Evolutionary conservation across 495 filamentous ascomycete genomes (phyloP).

Genomic region (Penicillium cataractarum): DNA sequence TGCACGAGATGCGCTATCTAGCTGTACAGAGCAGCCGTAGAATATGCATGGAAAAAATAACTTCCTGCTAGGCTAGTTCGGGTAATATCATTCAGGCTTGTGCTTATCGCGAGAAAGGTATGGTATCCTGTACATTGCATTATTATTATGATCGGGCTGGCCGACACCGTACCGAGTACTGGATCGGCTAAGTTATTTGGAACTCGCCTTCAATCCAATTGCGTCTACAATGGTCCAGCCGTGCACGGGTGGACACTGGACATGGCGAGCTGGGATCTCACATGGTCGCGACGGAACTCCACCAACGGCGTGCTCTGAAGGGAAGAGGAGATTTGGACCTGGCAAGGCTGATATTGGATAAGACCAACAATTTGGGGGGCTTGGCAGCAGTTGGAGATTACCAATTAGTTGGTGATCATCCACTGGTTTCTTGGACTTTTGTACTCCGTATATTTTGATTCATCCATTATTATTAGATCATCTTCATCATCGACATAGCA

Average conservation of each 20-base stretch:
- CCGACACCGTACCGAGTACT: not conserved
- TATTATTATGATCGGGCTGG: not conserved
- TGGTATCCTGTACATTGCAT: not conserved
- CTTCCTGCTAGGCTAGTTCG: conserved; percentile 18
- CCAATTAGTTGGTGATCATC: not conserved
- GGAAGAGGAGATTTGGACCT: not conserved
- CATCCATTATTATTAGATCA: not conserved
- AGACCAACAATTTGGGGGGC: not conserved
- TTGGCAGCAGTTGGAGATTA: not conserved
- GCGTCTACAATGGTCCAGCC: conserved; percentile 4
- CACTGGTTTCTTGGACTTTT: not conserved
- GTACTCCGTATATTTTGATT: too few species aligned
- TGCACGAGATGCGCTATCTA: not conserved
- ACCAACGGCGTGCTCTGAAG: not conserved
- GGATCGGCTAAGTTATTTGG: not conserved
- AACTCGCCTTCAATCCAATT: not conserved
- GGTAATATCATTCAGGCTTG: not conserved
- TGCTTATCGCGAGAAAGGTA: not conserved
- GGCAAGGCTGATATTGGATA: not conserved
- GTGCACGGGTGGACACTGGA: conserved; percentile 7
- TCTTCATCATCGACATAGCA: not conserved
- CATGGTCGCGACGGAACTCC: not conserved
- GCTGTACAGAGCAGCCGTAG: conserved; percentile 41
- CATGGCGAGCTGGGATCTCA: conserved; percentile 11
- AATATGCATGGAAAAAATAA: conserved; percentile 53